Evolutionary conservation across 129 eudicot species (phyloP), one percentile per base, ranked within the genome.

Genomic region (Calendula officinalis): DNA sequence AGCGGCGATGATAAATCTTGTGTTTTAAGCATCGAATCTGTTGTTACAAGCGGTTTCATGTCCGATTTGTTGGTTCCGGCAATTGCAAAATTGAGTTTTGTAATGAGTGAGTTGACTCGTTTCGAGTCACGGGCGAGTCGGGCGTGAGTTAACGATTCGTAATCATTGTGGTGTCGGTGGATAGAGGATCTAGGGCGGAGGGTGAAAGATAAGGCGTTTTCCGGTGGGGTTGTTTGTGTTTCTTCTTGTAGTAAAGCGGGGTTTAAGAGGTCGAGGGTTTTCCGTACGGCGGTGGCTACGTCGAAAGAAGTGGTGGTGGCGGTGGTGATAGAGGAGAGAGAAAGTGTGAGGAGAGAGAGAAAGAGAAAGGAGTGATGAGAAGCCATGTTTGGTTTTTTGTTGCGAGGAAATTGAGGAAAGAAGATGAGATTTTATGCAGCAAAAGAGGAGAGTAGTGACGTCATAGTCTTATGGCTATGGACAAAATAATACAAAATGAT

Each of bases 61-160:
- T 73, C 75, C 1, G 76, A 57, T 4, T 14, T 59, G 35, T 76
- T 71, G 34, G 41, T 30, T 0, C 76, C 71, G 13, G 67, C 11
- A 38, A 70, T 59, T 3, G 73, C 56, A 52, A 74, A 53, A 12
- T 74, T 30, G 36, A 71, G 72, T 17, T 53, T 64, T 2, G 74
- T 6, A 0, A 8, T 7, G 33, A 83, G 42, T 0, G 89, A 64
- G 57, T 37, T 35, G 71, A 82, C 80, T 13, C 90, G 82, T 71
- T 59, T 52, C 0, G 82, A n/a, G 78, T 83, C 95, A 8, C 89
- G 82, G 6, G 79, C 74, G 66, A 83, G 89, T 14, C 95, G 77
- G 6, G 81, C 57, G 40, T 58, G 71, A 0, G 90, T 87, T 3
- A 87, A 61, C 4, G 77, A 70, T 6, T 74, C 71, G 64, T 87